These are phyloP conservation scores for Fonsecaea multimorphosa DNA, from an alignment of 2,329 filamentous ascomycete species.

Conservation along the genomic window DNA sequence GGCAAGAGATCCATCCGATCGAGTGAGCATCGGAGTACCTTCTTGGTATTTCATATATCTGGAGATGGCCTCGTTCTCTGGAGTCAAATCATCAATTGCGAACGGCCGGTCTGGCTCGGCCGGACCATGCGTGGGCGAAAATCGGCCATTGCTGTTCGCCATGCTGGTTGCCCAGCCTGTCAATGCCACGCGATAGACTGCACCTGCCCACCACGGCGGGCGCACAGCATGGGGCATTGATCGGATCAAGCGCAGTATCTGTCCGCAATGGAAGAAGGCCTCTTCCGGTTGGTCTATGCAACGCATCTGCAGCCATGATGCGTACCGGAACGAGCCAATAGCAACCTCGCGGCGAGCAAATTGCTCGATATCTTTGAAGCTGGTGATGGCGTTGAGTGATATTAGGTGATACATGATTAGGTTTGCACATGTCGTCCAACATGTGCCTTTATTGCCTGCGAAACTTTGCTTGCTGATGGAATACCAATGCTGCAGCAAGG, in stretches of 20 bases:
- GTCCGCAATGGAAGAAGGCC: slow-evolving; percentile 70
- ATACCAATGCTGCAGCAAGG: slow-evolving; percentile 70
- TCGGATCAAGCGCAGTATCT: slow-evolving; percentile 67
- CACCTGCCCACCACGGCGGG: slow-evolving; percentile 74
- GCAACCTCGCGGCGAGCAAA: slow-evolving; percentile 67
- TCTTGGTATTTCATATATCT: slow-evolving; percentile 61
- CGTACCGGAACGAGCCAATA: slow-evolving; percentile 62
- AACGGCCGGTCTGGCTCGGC: slow-evolving; percentile 50
- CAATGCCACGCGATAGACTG: slow-evolving; percentile 70
- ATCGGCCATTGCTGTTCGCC: slow-evolving; percentile 50
- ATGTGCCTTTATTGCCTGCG: slow-evolving; percentile 60
- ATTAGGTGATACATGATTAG: slow-evolving; percentile 74
- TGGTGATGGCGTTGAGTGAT: slow-evolving; percentile 70
- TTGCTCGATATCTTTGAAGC: slow-evolving; percentile 70
- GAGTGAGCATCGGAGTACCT: slow-evolving; percentile 59
- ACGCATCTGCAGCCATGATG: slow-evolving; percentile 63
- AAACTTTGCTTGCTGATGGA: slow-evolving; percentile 64
- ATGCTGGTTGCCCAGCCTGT: slow-evolving; percentile 69
- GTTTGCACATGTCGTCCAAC: slow-evolving; percentile 67
- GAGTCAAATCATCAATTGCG: slow-evolving; percentile 57
- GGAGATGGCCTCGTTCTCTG: slow-evolving; percentile 59
- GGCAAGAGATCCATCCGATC: slow-evolving; percentile 56
- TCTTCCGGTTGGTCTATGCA: slow-evolving; percentile 70
- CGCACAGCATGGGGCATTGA: slow-evolving; percentile 65
- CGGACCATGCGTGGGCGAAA: slow-evolving; percentile 42